phyloP scores from a whole-genome alignment of 345 rosid genomes.

The Linum usitatissimum region DNA sequence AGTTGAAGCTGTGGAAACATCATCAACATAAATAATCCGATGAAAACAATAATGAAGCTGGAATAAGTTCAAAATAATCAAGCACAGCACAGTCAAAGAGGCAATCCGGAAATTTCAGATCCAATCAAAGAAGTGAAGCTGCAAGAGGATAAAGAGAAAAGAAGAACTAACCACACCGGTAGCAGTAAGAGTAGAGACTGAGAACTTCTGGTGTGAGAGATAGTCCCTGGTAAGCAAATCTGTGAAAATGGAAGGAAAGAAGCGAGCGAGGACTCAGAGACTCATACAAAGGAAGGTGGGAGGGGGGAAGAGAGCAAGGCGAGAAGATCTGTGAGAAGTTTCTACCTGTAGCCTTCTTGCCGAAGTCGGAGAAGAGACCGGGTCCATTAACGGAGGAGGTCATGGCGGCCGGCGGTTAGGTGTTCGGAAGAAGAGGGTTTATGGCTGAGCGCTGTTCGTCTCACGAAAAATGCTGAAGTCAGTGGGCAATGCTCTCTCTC shows the following conservation, averaged over 20 bases:
- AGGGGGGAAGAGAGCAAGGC: not conserved
- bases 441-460: not conserved
- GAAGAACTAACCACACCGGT: conserved; percentile 30
- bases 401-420: not conserved
- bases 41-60: not conserved
- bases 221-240: conserved; percentile 42
- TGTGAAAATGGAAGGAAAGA: conserved; percentile 6
- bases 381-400: conserved; percentile 32
- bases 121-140: not conserved
- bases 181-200: conserved; percentile 20
- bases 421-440: not conserved
- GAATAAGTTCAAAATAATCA: not conserved
- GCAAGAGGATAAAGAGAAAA: not conserved
- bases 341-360: conserved; percentile 30
- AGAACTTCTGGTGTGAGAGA: conserved; percentile 32
- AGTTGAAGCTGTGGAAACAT: no score
- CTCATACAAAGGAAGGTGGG: not conserved
- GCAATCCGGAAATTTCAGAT: not conserved
- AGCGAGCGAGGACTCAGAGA: not conserved
- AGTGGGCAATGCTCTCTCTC: no score
- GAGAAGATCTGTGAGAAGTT: not conserved
- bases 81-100: not conserved
- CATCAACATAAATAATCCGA: not conserved
- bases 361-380: conserved; percentile 37
- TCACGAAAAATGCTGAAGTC: no score